Base-by-base conservation (phyloP, 331 rosid species). In the Phaseolus coccineus region DNA sequence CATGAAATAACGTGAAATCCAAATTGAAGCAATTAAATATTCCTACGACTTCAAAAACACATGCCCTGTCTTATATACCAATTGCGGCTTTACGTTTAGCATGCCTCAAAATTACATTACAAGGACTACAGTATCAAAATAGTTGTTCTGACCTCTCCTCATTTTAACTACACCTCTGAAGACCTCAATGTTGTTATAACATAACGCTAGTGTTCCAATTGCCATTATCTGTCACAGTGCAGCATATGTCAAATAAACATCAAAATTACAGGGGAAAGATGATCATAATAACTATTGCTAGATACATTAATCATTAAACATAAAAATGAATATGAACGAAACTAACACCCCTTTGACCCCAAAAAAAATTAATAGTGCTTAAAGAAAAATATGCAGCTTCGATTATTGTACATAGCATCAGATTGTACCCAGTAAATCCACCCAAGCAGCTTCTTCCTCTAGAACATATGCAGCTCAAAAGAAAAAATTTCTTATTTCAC, bases 111-210 rank as follows among this genome's bases (percentile, higher is more conserved):
- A 30, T 48, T 72, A 76, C 71, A 71, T 48, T 44, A 69, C 40
- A 64, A 76, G 42, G 44, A 73, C 62, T 56, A 62, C 25, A 13
- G 22, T 58, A 81, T 61, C 40, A 24, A 65, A 44, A 69, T 52
- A 84, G 51, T 72, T 61, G 62, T 73, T 69, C 88, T 87, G 84
- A 96, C 99, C 99, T 19, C 99, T 91, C 90, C 99, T 89, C 98
- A 96, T 84, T 90, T 96, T 96, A 73, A 96, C 98, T 33, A 96
- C 98, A 66, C 98, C 97, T 90, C 96, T 87, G 92, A 96, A 96
- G 86, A 96, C 89, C 80, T 85, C 87, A 33, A 89, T 80, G 81
- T 96, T 96, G 86, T 96, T 91, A 92, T 91, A 96, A 90, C 99
- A 96, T 64, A 91, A 76, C 47, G 96, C 96, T 58, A 91, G 85